A percentile compares a stretch with the other conserved stretches of the same genome.
Evolutionary conservation across 768 basidiomycete genomes (phyloP).

Genomic region (Amanita jacksonii): DNA sequence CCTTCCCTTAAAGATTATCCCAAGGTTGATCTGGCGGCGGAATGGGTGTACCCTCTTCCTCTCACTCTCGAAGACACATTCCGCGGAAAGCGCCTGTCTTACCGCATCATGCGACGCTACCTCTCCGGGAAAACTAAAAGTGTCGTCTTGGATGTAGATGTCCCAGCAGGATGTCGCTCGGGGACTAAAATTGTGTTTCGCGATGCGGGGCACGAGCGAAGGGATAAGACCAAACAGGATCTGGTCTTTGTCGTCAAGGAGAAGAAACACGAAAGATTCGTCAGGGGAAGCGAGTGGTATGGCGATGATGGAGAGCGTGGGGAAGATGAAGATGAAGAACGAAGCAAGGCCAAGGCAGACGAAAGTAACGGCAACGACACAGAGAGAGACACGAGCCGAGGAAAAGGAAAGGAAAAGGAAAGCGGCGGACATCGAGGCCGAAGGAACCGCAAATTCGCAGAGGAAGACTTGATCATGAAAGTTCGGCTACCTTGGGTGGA

Average conservation of each 20-base stretch:
- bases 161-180: conserved; percentile 45
- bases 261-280: conserved; percentile 31
- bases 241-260: conserved; percentile 51
- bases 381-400: background rate
- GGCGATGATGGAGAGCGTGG: background rate
- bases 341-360: too few species aligned
- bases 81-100: conserved; percentile 38
- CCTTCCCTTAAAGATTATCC: conserved; percentile 10
- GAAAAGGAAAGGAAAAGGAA: background rate
- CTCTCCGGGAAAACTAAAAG: conserved; percentile 34
- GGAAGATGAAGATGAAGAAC: background rate
- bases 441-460: conserved; percentile 34
- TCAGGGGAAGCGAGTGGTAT: conserved; percentile 5
- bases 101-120: conserved; percentile 43
- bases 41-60: conserved; percentile 36
- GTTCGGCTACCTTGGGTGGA: conserved; percentile 48
- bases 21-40: conserved; percentile 22
- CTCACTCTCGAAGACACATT: conserved; percentile 51
- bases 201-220: conserved; percentile 46
- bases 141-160: conserved; percentile 39
- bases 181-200: conserved; percentile 47
- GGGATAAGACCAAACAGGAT: conserved; percentile 48
- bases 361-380: background rate
- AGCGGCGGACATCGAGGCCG: background rate
- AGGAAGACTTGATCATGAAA: conserved; percentile 39